Conservation (phyloP, 371 early-diverging fungal genomes). For the Apophysomyces trapeziformis region DNA sequence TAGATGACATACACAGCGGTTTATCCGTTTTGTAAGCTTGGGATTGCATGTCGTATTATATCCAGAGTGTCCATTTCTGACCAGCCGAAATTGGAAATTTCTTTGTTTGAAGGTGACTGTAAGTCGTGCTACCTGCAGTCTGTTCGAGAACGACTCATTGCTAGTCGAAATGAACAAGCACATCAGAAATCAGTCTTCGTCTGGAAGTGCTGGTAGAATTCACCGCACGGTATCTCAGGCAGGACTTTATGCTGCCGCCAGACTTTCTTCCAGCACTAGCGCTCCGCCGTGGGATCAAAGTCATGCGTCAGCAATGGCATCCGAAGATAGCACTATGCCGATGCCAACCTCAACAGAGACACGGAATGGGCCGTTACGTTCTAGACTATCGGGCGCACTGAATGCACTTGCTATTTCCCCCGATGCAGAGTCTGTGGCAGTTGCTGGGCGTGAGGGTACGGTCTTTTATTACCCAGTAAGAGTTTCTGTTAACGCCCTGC, state of each 20-base stretch:
- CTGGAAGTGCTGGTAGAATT: slow-evolving; percentile 20
- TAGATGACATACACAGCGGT: no score
- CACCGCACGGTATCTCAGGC: slow-evolving; percentile 31
- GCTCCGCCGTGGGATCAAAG: slow-evolving; percentile 5
- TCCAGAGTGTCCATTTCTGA: neutral
- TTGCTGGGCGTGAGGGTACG: slow-evolving; percentile 79
- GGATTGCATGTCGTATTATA: neutral
- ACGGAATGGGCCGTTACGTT: slow-evolving; percentile 17
- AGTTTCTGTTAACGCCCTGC: neutral
- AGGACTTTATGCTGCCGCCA: slow-evolving; percentile 19
- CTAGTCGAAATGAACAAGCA: slow-evolving; percentile 1
- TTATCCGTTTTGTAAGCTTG: no score
- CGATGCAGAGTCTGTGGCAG: slow-evolving; percentile 65
- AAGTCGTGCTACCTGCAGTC: neutral
- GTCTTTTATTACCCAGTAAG: neutral
- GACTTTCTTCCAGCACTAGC: slow-evolving; percentile 21
- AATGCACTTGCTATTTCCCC: slow-evolving; percentile 70
- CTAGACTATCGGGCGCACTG: slow-evolving; percentile 56
- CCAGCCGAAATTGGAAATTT: neutral
- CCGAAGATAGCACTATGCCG: neutral
- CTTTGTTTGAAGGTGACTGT: neutral
- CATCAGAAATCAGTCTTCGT: slow-evolving; percentile 4
- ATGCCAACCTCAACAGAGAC: neutral
- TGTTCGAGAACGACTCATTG: neutral
- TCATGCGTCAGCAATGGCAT: slow-evolving; percentile 5